Conservation (phyloP, 495 filamentous ascomycete genomes). For the Penicillium bialowiezense region DNA sequence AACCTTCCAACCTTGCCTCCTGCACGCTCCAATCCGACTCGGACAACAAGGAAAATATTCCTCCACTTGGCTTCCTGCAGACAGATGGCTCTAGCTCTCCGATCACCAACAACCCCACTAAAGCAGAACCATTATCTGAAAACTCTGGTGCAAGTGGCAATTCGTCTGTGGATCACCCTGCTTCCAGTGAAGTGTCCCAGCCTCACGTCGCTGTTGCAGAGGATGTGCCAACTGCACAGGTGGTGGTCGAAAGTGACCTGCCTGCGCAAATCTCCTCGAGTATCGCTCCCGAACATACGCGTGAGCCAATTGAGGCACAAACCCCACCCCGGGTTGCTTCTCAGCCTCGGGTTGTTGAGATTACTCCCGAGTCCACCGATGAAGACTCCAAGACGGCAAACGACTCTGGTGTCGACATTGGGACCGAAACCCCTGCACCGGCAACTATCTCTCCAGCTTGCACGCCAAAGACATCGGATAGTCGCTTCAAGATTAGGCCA, state of each 20-base stretch:
- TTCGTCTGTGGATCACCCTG: not conserved
- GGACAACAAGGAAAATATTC: constrained; percentile 25
- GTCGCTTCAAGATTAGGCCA: not conserved
- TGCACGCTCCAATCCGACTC: constrained; percentile 3
- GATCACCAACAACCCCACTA: not conserved
- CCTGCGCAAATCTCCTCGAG: not conserved
- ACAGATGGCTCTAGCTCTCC: not conserved
- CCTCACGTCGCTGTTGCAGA: not conserved
- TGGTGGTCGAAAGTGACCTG: too few species aligned
- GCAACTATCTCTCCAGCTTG: not conserved
- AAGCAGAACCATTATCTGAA: constrained; percentile 9
- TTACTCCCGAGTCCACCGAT: not conserved
- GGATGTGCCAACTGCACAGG: not conserved
- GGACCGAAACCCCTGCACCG: not conserved
- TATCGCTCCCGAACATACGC: too few species aligned
- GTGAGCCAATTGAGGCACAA: too few species aligned
- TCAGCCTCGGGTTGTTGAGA: not conserved
- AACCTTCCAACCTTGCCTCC: constrained; percentile 2
- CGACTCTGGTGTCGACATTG: too few species aligned
- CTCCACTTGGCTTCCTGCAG: constrained; percentile 9
- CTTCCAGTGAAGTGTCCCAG: not conserved
- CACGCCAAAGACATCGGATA: not conserved
- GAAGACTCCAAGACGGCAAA: too few species aligned
- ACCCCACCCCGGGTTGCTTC: not conserved
- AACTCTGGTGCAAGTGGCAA: constrained; percentile 4